Evolutionary conservation across 2,329 filamentous ascomycete species (phyloP).

Genomic region (Cladorrhinum sp.): DNA sequence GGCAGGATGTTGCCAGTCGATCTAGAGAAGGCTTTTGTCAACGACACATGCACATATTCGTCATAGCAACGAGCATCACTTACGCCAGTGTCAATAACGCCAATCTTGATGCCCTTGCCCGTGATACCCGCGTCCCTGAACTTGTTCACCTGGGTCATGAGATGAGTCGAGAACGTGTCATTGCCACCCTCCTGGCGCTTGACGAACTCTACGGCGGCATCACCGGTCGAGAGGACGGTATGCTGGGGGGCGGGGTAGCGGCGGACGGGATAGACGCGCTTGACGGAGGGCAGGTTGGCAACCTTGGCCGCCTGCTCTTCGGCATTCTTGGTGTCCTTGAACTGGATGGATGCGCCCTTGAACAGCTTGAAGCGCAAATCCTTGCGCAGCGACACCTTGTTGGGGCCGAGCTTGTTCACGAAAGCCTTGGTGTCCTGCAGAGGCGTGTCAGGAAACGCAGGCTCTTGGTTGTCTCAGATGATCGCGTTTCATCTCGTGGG

Average conservation of each 20-base stretch:
- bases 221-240: conserved; percentile 44
- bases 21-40: conserved; percentile 32
- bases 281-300: conserved; percentile 43
- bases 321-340: conserved; percentile 46
- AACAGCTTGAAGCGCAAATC: conserved; percentile 51
- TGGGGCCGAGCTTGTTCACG: conserved; percentile 34
- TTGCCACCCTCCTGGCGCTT: conserved; percentile 34
- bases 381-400: conserved; percentile 45
- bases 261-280: conserved; percentile 48
- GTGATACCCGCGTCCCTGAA: conserved; percentile 46
- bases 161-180: conserved; percentile 48
- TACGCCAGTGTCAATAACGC: conserved; percentile 53
- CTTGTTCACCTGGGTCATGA: conserved; percentile 57
- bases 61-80: conserved; percentile 27
- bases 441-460: conserved; percentile 5
- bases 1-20: conserved; percentile 62
- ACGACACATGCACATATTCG: not conserved
- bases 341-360: conserved; percentile 53
- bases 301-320: conserved; percentile 43
- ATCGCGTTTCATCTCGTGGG: conserved; percentile 1
- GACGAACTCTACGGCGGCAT: conserved; percentile 27
- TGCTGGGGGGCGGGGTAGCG: conserved; percentile 44
- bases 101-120: conserved; percentile 53
- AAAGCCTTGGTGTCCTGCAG: conserved; percentile 42
- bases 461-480: conserved; percentile 3